Evolutionary conservation across 2,329 filamentous ascomycete genomes (phyloP), one percentile per base, ranked within the genome.

Genomic region (Volutella citrinella): DNA sequence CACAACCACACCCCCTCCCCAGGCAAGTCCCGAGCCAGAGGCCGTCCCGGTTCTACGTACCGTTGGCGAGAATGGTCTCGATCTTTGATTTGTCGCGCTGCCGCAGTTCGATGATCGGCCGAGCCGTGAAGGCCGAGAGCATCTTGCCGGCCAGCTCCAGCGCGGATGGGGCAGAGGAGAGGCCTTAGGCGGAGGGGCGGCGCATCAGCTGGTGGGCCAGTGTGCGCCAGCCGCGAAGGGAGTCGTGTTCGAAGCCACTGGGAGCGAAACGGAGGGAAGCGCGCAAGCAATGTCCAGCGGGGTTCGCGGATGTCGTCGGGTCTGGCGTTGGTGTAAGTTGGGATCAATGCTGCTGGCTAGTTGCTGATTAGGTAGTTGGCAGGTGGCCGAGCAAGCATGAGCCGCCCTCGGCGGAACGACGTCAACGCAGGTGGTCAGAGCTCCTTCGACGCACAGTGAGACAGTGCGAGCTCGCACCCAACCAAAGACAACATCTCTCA

Each of bases 101-200:
- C 69, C 86, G 90, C 56, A 98, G 84, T 85, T 98, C 93, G 74
- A 97, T 86, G 62, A 98, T 91, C 46, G 90, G 87, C 58, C 87
- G 86, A 70, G 93, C 90, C 52, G 86, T 95, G 69, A 98, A 98
- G 60, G 93, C 93, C 66, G 91, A 94, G 66, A 98, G 84, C 93
- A 96, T 96, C 65, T 71, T 72, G 61, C 44, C 48, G 63, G 56
- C 63, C 64, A 68, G 67, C 68, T 62, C 65, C 46, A 50, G 52
- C n/a, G 54, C 54, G 56, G 50, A 45, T 46, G 40, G 42, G 39
- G 46, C 45, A n/a, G n/a, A n/a, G n/a, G n/a, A n/a, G n/a, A n/a
- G n/a, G n/a, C n/a, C n/a, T n/a, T 59, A 60, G 49, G 36, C 39
- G 43, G 27, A 42, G 37, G 40, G 32, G 51, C 42, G 36, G 48